Evolutionary conservation across 2,329 filamentous ascomycete genomes (phyloP), one percentile per base, ranked within the genome.

Genomic region (Fusarium brevicatenulatum): DNA sequence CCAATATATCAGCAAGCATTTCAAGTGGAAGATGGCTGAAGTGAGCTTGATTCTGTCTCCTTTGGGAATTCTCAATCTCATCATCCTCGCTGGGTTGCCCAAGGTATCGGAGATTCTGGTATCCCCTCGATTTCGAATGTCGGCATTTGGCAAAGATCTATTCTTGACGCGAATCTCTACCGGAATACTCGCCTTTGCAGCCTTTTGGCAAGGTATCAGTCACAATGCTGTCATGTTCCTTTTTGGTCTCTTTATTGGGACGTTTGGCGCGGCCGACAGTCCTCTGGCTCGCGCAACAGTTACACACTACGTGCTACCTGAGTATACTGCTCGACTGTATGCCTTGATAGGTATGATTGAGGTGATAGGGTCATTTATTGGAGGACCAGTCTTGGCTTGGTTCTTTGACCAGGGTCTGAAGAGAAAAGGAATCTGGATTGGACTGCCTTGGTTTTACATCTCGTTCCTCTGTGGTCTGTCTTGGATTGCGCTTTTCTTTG

Each of bases 1-100:
- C 9, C 84, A 85, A 74, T 84, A 83, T 44, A 74, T 86, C 60
- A 84, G 82, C 80, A 85, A 83, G 62, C 77, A 84, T 63, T 86
- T 85, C 50, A 79, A 79, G 54, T 85, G 84, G 84, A 81, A 75
- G 25, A 79, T 86, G 34, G 83, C 81, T 23, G 79, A 85, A 61
- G 82, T 81, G 1, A 84, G 81, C 63, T 79, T 84, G 61, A 77
- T 85, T 36, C 77, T 85, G 12, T 84, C 84, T 3, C 82, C 83
- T 0, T 66, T 83, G 7, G 83, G 84, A 25, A 53, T 86, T 7
- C 77, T 84, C 36, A 81, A 82, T 47, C 77, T 86, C 39, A 57
- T 78, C 40, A 72, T 84, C 37, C 79, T 86, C 23, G 78, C 72
- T 8, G 68, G 75, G 3, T 71, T 86, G 16, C 84, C 84, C 4